Evolutionary conservation across 257 asterid species (phyloP).

Genomic region (Coffea eugenioides): DNA sequence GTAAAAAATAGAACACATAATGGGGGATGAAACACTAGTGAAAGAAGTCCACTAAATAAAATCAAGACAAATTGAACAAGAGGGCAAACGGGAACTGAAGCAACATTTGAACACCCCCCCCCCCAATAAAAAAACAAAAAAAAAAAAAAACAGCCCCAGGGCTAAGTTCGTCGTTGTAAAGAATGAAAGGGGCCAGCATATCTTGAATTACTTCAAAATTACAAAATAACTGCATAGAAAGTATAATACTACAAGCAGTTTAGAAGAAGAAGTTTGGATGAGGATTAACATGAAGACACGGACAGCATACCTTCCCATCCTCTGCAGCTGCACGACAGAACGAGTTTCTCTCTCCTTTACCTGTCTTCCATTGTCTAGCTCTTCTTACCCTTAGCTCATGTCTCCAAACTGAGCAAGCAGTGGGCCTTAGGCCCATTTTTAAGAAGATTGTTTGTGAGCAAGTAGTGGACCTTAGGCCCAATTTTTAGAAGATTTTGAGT

Average conservation of each 20-base stretch:
- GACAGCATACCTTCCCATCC: not conserved
- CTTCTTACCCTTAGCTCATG: not conserved
- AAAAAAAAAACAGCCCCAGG: not conserved
- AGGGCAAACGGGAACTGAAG: not conserved
- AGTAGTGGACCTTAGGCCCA: slow-evolving; percentile 14
- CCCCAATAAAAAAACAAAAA: not conserved
- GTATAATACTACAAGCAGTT: not conserved
- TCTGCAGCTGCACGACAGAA: not conserved
- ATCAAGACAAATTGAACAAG: slow-evolving; percentile 4
- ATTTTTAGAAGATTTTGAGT: not conserved
- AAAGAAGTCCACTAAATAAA: not conserved
- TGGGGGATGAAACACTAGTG: not conserved
- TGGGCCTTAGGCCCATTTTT: too few species aligned
- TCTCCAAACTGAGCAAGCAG: not conserved
- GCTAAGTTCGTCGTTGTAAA: too few species aligned
- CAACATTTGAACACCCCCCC: too few species aligned
- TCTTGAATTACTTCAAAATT: not conserved
- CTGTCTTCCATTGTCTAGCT: not conserved
- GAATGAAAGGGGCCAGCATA: not conserved
- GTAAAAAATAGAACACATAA: not conserved
- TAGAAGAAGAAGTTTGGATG: not conserved
- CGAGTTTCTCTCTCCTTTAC: not conserved
- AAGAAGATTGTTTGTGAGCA: too few species aligned
- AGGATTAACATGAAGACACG: not conserved
- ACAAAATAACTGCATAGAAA: not conserved